These are phyloP conservation scores for Argentina anserina DNA, from an alignment of 306 rosid genomes.

Conservation along the genomic window DNA sequence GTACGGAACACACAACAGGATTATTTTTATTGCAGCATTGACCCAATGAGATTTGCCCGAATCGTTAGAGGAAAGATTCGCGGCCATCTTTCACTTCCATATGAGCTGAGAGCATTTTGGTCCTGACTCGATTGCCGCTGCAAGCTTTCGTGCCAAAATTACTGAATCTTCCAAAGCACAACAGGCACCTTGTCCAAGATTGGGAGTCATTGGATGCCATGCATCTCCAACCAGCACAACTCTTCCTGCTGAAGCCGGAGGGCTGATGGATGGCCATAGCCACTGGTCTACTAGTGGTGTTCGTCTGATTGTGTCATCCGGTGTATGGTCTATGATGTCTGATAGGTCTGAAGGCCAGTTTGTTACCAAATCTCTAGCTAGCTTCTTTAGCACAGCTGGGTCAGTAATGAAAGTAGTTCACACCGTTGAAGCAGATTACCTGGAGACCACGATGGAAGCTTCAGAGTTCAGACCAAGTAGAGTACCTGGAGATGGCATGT, in stretches of 20 bases:
- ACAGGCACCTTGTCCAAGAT: constrained; percentile 95
- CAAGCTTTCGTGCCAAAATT: constrained; percentile 63
- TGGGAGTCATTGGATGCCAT: constrained; percentile 99
- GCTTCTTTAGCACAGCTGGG: constrained; percentile 44
- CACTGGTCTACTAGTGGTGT: constrained; percentile 84
- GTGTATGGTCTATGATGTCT: constrained; percentile 55
- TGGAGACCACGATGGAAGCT: neutral
- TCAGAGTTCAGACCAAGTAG: neutral
- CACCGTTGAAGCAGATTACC: neutral
- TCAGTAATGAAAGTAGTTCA: constrained; percentile 35
- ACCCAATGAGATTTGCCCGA: constrained; percentile 76
- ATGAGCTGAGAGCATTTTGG: constrained; percentile 51
- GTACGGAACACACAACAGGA: constrained; percentile 58
- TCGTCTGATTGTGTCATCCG: constrained; percentile 52
- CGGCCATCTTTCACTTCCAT: constrained; percentile 72
- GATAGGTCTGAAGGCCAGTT: constrained; percentile 59
- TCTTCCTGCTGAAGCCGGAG: constrained; percentile 58
- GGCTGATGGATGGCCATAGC: constrained; percentile 79
- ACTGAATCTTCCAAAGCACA: constrained; percentile 90
- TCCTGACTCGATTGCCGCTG: constrained; percentile 47
- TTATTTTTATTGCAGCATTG: constrained; percentile 73
- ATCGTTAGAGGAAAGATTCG: constrained; percentile 68
- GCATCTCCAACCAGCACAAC: constrained; percentile 88
- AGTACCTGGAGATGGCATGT: constrained; percentile 67
- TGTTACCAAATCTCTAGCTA: constrained; percentile 57